phyloP scores from a whole-genome alignment of 345 rosid species.

The Clausena lansium region DNA sequence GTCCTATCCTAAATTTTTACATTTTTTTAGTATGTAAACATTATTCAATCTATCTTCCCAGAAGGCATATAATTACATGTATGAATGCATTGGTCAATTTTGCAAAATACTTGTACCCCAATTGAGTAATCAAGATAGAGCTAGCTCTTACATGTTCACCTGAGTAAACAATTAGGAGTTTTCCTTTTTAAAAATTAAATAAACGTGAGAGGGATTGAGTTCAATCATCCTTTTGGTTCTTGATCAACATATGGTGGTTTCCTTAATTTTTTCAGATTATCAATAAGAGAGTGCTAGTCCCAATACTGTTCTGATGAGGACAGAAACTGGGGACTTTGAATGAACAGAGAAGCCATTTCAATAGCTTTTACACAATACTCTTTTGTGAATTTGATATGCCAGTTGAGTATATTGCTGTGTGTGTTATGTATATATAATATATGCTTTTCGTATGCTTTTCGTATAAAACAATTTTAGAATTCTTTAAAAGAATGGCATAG shows the following conservation, averaged over 20 bases:
- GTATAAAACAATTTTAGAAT: too few relatives aligned
- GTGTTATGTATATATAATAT: too few relatives aligned
- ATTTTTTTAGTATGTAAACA: background rate
- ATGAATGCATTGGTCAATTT: background rate
- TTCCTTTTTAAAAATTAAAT: background rate
- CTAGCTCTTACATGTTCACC: background rate
- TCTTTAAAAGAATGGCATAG: too few relatives aligned
- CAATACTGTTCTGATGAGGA: background rate
- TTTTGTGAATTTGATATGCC: too few relatives aligned
- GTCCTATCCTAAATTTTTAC: background rate
- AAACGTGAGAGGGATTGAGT: background rate
- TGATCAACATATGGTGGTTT: background rate
- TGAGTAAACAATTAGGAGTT: background rate
- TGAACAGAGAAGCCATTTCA: background rate
- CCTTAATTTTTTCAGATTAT: background rate
- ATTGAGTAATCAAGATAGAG: background rate
- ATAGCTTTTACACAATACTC: background rate
- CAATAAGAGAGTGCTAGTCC: background rate
- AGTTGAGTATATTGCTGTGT: too few relatives aligned
- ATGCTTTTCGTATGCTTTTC: too few relatives aligned
- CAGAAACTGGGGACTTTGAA: background rate
- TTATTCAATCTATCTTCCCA: background rate
- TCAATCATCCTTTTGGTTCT: background rate
- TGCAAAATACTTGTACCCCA: background rate
- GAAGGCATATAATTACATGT: background rate